Evolutionary conservation across 257 asterid genomes (phyloP), one percentile per base, ranked within the genome.

Genomic region (Apocynum venetum): DNA sequence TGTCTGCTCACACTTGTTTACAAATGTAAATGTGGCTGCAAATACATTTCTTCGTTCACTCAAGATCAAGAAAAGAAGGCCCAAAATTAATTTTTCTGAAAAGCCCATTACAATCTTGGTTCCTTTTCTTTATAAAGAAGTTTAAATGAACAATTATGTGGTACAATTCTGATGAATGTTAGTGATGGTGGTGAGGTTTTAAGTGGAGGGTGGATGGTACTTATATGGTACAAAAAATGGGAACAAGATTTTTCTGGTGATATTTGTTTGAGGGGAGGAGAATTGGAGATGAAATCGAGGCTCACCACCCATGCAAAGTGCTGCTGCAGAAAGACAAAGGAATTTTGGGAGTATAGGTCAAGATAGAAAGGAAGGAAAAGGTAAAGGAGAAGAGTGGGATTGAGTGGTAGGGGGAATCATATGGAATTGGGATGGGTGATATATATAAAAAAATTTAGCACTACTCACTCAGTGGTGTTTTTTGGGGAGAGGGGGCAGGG

Each of bases 1-100:
- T 0, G 96, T 91, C 36, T 85, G 80, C 7, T 88, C 83, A 72
- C 98, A 93, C 71, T 86, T 90, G 89, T 91, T 93, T 11, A 80
- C 81, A 36, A 91, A 89, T 78, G 94, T 93, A 52, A 93, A 90
- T 70, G 85, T 87, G 8, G 93, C 88, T 8, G 87, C 89, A 52
- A 68, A 55, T 13, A 76, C 82, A 76, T 76, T 51, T 57, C 73
- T 74, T 53, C 68, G 71, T 66, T 57, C 20, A 74, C 70, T 72
- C 15, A 77, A 14, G 77, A 68, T 71, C 75, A 85, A 53, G 15
- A 77, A 9, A n/a, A 82, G 59, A 73, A 80, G 67, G 74, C 44
- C 44, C 19, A 20, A 70, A 75, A 82, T 73, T 31, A 63, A 64
- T 8, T 53, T 20, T n/a, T 64, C 25, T 53, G 67, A 47, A 73